Base-by-base conservation (phyloP, 2,329 filamentous ascomycete genomes). In the Ophiostoma sp. region DNA sequence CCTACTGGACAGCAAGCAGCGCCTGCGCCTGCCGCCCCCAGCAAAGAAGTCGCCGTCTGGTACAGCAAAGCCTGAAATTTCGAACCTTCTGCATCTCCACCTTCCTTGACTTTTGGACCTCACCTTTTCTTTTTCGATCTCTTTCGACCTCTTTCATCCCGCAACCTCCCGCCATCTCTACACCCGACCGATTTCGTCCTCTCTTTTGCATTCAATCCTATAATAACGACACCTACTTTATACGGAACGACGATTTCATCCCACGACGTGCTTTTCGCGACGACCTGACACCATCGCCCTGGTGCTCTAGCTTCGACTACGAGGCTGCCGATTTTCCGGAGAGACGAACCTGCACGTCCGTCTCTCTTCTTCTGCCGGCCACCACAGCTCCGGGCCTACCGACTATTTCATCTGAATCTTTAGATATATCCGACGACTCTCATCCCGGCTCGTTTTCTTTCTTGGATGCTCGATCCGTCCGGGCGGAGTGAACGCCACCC, bases 41-140 rank as follows among this genome's bases (percentile, higher is more conserved):
- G 39, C 39, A 31, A 25, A 48, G 12, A 25, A 48, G 12, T 61
- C 42, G 70, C 57, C 39, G 57, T 28, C 69, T 25, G 36, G 52
- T 52, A 70, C 50, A 61, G 22, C 69, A 50, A 50, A 71, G 61
- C 70, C 70, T 72, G 70, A 72, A 72, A 72, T 68, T 72, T 72
- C 50, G 50, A 66, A 63, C 69, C 55, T 61, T 25, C 25, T 19
- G 31, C 57, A 66, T 42, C 70, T 72, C 70, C 61, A 72, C 70
- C 61, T 72, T 28, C 31, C 45, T 36, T 22, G 19, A 8, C 42
- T 45, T n/a, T 63, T 52, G 39, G 50, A 59, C 61, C 33, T 72
- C 61, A 68, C 25, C 28, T 36, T 28, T n/a, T n/a, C n/a, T n/a
- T n/a, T n/a, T n/a, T n/a, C n/a, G n/a, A n/a, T n/a, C n/a, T 52